Evolutionary conservation across 2,329 filamentous ascomycete genomes (phyloP).

Genomic region (Dactylella cylindrospora): DNA sequence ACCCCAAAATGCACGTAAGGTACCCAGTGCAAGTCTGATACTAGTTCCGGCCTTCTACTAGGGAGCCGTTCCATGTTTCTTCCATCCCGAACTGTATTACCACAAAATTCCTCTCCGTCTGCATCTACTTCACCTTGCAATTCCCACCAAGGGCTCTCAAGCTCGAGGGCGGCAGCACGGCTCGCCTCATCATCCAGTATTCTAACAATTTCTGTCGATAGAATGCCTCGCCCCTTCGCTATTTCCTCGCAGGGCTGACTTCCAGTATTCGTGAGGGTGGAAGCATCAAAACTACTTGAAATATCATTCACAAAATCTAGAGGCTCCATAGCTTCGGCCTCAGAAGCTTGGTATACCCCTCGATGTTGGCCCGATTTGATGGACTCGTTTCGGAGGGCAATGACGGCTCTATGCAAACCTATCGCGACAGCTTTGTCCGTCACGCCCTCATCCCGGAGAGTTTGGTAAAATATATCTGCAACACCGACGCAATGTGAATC

Average conservation of each 20-base stretch:
- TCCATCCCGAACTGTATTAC: too few relatives aligned
- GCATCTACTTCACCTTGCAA: not conserved
- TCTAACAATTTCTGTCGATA: too few relatives aligned
- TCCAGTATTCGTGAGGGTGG: too few relatives aligned
- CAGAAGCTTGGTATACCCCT: not conserved
- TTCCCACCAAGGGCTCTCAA: not conserved
- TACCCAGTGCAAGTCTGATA: constrained; percentile 1
- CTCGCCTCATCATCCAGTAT: too few relatives aligned
- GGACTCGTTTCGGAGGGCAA: not conserved
- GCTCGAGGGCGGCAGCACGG: too few relatives aligned
- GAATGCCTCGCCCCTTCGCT: too few relatives aligned
- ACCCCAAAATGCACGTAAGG: constrained; percentile 20
- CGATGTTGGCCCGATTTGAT: not conserved
- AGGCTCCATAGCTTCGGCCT: not conserved
- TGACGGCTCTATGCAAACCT: not conserved
- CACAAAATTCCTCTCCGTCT: not conserved
- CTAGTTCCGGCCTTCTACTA: too few relatives aligned
- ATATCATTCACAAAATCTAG: constrained; percentile 1
- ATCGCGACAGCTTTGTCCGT: not conserved
- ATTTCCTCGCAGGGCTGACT: too few relatives aligned
- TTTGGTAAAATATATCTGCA: constrained; percentile 49
- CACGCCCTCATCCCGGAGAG: not conserved
- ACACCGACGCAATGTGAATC: constrained; percentile 51
- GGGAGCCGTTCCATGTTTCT: too few relatives aligned
- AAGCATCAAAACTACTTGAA: too few relatives aligned